phyloP scores from a whole-genome alignment of 1,284 basidiomycete species.

The Omphalotus olearius region DNA sequence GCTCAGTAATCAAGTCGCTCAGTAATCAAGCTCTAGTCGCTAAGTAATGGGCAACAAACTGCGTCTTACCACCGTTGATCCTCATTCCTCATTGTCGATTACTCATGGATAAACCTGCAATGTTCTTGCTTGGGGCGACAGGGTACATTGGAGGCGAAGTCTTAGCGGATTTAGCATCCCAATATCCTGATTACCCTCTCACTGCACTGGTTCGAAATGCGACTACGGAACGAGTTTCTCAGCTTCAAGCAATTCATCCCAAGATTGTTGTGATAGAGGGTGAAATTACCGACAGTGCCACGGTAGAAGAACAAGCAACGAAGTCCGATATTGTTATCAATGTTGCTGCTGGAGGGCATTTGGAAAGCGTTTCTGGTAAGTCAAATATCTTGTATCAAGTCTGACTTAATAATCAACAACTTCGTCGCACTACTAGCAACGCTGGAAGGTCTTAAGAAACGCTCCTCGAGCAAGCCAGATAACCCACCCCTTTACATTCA shows the following conservation, averaged over 20 bases:
- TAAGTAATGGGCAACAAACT: no score
- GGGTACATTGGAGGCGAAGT: slow-evolving; percentile 10
- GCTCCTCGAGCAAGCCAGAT: not conserved
- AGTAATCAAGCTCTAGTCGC: no score
- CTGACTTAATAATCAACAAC: no score
- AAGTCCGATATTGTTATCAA: slow-evolving; percentile 11
- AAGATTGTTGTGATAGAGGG: slow-evolving; percentile 8
- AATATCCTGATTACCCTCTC: slow-evolving; percentile 5
- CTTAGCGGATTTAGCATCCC: not conserved
- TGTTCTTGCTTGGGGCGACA: slow-evolving; percentile 11
- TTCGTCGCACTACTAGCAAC: not conserved
- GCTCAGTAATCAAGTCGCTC: no score
- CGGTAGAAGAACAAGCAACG: slow-evolving; percentile 1
- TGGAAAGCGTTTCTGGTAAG: slow-evolving; percentile 2
- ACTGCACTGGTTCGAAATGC: slow-evolving; percentile 2
- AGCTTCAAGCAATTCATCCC: slow-evolving; percentile 7
- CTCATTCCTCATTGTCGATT: no score
- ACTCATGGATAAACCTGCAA: not conserved
- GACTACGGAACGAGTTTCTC: not conserved
- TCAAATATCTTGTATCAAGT: not conserved
- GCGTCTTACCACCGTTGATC: no score
- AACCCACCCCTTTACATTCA: slow-evolving; percentile 8
- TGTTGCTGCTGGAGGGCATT: slow-evolving; percentile 3
- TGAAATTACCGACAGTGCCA: not conserved
- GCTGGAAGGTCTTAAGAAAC: slow-evolving; percentile 2